Conservation (phyloP, 768 basidiomycete genomes). For the Pleurotus ostreatus region DNA sequence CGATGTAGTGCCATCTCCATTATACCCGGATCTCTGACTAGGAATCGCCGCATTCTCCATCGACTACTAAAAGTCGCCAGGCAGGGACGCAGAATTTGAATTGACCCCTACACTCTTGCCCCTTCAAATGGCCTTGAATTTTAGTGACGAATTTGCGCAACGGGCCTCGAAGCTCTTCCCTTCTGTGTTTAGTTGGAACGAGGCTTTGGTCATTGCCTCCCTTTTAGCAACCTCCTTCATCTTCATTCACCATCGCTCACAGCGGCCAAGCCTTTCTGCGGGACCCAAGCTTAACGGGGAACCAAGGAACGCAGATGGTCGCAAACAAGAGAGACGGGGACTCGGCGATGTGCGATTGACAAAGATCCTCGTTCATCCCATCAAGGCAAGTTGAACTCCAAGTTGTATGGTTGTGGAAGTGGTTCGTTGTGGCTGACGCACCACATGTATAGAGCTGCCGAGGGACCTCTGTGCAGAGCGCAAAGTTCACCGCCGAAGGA, state of each 20-base stretch:
- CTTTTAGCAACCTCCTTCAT: not conserved
- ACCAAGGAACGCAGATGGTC: not conserved
- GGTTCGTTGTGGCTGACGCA: not conserved
- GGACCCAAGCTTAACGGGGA: not conserved
- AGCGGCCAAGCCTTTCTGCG: not conserved
- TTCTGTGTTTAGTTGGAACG: not conserved
- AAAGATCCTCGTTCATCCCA: constrained; percentile 62
- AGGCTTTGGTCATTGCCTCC: not conserved
- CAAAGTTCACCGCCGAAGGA: constrained; percentile 56
- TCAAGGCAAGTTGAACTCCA: constrained; percentile 44
- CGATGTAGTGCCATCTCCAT: too few species aligned
- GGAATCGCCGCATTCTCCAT: too few species aligned
- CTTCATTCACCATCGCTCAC: not conserved
- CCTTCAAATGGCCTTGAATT: not conserved
- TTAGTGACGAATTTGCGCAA: not conserved
- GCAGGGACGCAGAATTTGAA: too few species aligned
- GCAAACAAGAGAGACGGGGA: not conserved
- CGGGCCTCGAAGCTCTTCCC: not conserved
- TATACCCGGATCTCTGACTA: too few species aligned
- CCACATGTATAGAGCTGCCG: constrained; percentile 55
- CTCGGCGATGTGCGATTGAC: constrained; percentile 40
- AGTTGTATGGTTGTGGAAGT: not conserved
- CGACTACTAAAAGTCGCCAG: too few species aligned
- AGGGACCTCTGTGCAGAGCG: constrained; percentile 55
- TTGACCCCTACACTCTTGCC: too few species aligned